Evolutionary conservation across 257 asterid species (phyloP), one percentile per base, ranked within the genome.

Genomic region (Ehretia macrophylla): DNA sequence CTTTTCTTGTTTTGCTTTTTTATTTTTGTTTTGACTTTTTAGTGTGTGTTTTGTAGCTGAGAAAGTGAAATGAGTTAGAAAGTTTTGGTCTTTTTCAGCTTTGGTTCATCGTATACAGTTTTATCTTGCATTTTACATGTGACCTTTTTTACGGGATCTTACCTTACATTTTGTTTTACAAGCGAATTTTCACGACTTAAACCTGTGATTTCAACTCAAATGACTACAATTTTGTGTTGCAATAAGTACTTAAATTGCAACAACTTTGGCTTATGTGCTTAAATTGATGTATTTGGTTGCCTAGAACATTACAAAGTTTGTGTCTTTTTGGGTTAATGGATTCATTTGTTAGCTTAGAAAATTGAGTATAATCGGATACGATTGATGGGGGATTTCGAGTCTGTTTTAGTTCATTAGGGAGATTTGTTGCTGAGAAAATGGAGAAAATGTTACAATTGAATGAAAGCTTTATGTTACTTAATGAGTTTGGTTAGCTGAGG

Each of bases 401-500:
- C 14, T 42, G 35, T 55, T 46, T 23, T 27, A n/a, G 39, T 39
- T 19, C 8, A 37, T 32, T 4, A 32, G 37, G 13, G 16, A 17
- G 37, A 13, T 6, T 40, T 21, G 40, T 18, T 38, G 32, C 35
- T 32, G 60, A 51, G 50, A 53, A 38, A 62, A 37, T 35, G 48
- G 38, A 14, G 21, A 10, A n/a, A n/a, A 14, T 20, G 38, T 13
- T 18, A 22, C 40, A n/a, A 14, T 20, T 38, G 57, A 14, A 8
- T 55, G 17, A 49, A 47, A 55, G 38, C 39, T 62, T 17, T 27
- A 23, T 58, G 38, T 45, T 49, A 37, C 17, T 22, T 32, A 38
- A 21, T 54, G 22, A 14, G 44, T 48, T 32, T 64, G 73, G 23
- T 70, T 59, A 8, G 17, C 40, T 57, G 11, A 57, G 59, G 47